These are phyloP conservation scores for Cladosporium sp. DNA, from an alignment of 2,329 filamentous ascomycete species.

Conservation along the genomic window DNA sequence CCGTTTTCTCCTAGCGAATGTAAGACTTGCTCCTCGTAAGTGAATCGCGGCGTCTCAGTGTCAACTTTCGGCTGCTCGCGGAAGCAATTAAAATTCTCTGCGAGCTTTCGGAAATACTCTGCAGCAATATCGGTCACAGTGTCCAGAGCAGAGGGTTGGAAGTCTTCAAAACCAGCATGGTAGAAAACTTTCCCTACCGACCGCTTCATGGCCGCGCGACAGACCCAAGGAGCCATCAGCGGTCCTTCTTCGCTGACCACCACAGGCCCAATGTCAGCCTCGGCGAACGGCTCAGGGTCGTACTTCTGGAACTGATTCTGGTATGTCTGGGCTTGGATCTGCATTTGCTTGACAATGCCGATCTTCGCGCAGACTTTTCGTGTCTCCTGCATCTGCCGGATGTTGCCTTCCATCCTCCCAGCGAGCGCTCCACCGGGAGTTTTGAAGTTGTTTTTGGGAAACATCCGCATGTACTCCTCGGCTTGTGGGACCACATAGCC, in stretches of 20 bases:
- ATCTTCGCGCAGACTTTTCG: slow-evolving; percentile 95
- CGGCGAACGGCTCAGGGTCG: slow-evolving; percentile 81
- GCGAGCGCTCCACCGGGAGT: slow-evolving; percentile 70
- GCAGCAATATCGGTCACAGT: slow-evolving; percentile 83
- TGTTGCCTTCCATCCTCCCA: slow-evolving; percentile 82
- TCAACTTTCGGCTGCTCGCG: slow-evolving; percentile 69
- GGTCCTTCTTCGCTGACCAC: slow-evolving; percentile 86
- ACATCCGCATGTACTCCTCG: slow-evolving; percentile 76
- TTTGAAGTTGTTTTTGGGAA: slow-evolving; percentile 70
- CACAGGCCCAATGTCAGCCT: slow-evolving; percentile 82
- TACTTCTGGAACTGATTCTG: slow-evolving; percentile 98
- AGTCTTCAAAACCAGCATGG: slow-evolving; percentile 93
- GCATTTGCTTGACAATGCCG: slow-evolving; percentile 98
- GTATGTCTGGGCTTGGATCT: slow-evolving; percentile 92
- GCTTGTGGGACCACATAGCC: slow-evolving; percentile 84
- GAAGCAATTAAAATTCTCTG: slow-evolving; percentile 75
- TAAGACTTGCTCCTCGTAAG: slow-evolving; percentile 77
- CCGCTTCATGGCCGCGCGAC: slow-evolving; percentile 78
- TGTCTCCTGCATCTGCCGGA: slow-evolving; percentile 94
- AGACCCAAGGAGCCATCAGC: slow-evolving; percentile 78
- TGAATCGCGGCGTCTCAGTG: slow-evolving; percentile 57
- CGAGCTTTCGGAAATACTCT: slow-evolving; percentile 84
- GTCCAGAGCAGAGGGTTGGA: slow-evolving; percentile 91
- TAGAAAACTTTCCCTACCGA: slow-evolving; percentile 95
- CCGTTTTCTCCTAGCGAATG: slow-evolving; percentile 85